Conservation (phyloP, 1,139 yeast species). For the Blastobotrys proliferans region DNA sequence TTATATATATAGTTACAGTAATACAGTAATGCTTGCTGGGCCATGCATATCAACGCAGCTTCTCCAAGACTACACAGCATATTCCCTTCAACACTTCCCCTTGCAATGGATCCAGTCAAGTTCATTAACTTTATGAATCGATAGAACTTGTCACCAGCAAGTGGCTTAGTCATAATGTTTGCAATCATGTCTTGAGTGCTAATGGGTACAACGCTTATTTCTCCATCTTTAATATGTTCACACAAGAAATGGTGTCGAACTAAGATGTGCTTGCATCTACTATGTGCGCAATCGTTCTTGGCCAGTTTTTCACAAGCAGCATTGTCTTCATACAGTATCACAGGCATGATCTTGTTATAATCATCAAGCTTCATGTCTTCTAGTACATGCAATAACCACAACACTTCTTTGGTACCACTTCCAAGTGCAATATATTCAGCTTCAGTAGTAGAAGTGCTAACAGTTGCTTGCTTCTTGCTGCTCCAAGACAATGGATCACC, state of each 20-base stretch:
- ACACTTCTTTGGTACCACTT: not conserved
- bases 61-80: too few species aligned
- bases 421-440: constrained; percentile 1
- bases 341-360: not conserved
- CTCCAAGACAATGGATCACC: constrained; percentile 1
- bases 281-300: not conserved
- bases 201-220: not conserved
- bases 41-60: too few species aligned
- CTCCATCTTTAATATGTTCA: not conserved
- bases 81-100: too few species aligned
- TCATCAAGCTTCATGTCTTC: not conserved
- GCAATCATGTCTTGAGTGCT: not conserved
- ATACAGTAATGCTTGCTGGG: too few species aligned
- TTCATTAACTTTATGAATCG: too few species aligned
- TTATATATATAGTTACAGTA: too few species aligned
- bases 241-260: not conserved
- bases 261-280: not conserved
- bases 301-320: not conserved
- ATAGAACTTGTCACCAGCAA: too few species aligned
- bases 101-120: too few species aligned
- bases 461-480: not conserved
- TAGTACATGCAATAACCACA: not conserved
- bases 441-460: not conserved
- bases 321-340: not conserved
- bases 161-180: constrained; percentile 1